Base-by-base conservation (phyloP, 192 early-diverging fungal species). In the Backusella circina region DNA sequence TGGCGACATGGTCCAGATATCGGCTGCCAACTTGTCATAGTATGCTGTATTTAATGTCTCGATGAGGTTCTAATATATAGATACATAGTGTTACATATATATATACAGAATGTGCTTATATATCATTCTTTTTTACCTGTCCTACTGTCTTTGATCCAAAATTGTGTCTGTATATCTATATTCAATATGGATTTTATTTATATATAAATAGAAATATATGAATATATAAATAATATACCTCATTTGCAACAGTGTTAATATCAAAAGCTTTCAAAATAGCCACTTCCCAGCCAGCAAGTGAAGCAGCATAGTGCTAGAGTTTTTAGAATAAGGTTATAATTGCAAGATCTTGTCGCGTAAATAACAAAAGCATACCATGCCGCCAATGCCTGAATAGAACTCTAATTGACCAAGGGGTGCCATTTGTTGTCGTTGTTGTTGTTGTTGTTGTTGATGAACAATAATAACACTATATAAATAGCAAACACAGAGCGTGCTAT, bases 231-330 rank as follows among this genome's bases (percentile, higher is more conserved):
- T 30, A 32, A 73, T 31, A 73, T 31, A 92, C 90, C 1, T 85
- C 82, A 85, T 99, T 98, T 31, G 96, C 95, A 28, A 93, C 90
- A 5, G 87, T 87, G 82, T 98, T 99, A 70, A 99, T 94, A 84
- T 99, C 98, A 80, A 97, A 99, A 2, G 96, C 92, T n/a, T 90
- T 91, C 1, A 93, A 77, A 50, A 99, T 90, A 23, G 89, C 68
- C 30, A 86, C 83, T 37, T 83, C 73, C 64, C 89, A 86, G 10
- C 82, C 80, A 6, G 95, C 91, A 30, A 82, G 76, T 41, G 88
- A 82, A 47, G 95, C 89, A 51, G 92, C 94, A 87, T 90, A 94
- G 82, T 94, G 94, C 94, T 89, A 65, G 32, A 64, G 15, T 26
- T 23, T 21, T n/a, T 36, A 64, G 0, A 61, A 30, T 32, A n/a